Conservation (phyloP, 2,329 filamentous ascomycete species). For the Myriosclerotinia duriaeana region DNA sequence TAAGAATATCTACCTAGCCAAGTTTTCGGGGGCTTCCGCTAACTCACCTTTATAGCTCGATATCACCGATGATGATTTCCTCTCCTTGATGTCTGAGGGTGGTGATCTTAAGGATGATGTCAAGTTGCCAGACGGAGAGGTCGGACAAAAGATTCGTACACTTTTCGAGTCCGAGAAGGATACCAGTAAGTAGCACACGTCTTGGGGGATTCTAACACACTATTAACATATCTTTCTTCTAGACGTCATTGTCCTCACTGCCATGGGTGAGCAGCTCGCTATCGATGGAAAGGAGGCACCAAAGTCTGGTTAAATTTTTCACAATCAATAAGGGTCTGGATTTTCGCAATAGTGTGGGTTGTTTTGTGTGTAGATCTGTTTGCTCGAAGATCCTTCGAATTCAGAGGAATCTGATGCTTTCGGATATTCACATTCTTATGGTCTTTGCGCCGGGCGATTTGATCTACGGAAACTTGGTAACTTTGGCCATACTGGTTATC, state of each 20-base stretch:
- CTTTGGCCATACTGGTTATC: slow-evolving; percentile 46
- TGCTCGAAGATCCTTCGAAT: slow-evolving; percentile 24
- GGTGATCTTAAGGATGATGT: slow-evolving; percentile 93
- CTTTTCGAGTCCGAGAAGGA: slow-evolving; percentile 91
- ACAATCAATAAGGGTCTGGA: slow-evolving; percentile 24
- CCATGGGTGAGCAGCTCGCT: slow-evolving; percentile 93
- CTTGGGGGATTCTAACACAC: not conserved
- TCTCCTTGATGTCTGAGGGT: slow-evolving; percentile 86
- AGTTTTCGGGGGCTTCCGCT: not conserved
- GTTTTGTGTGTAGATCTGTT: slow-evolving; percentile 33
- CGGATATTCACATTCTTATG: slow-evolving; percentile 44
- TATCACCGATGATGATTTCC: slow-evolving; percentile 89
- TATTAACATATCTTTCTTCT: slow-evolving; percentile 21
- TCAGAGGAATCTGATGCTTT: slow-evolving; percentile 37
- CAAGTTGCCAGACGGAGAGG: slow-evolving; percentile 83
- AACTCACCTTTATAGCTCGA: slow-evolving; percentile 63
- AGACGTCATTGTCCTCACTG: slow-evolving; percentile 90
- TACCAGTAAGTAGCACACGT: slow-evolving; percentile 68
- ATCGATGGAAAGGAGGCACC: slow-evolving; percentile 95
- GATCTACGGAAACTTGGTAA: slow-evolving; percentile 49
- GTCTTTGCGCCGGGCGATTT: slow-evolving; percentile 46
- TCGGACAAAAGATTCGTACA: slow-evolving; percentile 82
- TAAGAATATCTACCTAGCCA: slow-evolving; percentile 53
- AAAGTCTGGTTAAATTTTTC: slow-evolving; percentile 37
- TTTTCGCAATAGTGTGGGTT: slow-evolving; percentile 36